Evolutionary conservation across 768 basidiomycete genomes (phyloP), one percentile per base, ranked within the genome.

Genomic region (Pisolithus tinctorius): DNA sequence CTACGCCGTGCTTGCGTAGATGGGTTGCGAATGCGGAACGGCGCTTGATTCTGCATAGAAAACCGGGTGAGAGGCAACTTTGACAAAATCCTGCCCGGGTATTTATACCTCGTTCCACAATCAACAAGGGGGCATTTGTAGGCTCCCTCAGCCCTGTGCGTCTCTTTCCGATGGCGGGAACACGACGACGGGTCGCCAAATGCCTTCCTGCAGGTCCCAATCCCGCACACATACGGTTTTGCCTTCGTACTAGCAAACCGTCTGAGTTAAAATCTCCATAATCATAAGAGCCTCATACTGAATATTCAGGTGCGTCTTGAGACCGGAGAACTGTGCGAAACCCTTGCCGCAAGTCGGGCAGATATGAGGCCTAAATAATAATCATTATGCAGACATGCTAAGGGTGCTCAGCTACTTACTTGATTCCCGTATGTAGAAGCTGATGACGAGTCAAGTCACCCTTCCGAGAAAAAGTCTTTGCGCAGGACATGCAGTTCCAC

Each of bases 181-280:
- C 81, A 71, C 42, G 86, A 86, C 0, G 86, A 87, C 10, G 83
- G 85, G 58, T 88, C 86, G 13, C 79, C 79, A 56, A 88, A 88
- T 13, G 69, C 63, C 29, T 75, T 70, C 9, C 48, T 50, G 58
- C 85, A 87, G 20, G 61, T 65, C 8, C 64, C 58, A 40, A 75
- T 67, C 13, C 69, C 70, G 57, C 86, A 88, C 5, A 47, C 48
- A 57, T 72, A 75, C 1, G 83, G 84, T 62, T 78, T 81, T 9
- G 50, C 64, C 41, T 68, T 70, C 13, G 80, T 76, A 50, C 83
- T 85, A 49, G 40, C 46, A 38, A 27, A 38, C 29, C 10, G 4
- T 67, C 17, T 67, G 46, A 26, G 50, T 31, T 8, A 48, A 29
- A 34, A 13, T 44, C 23, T 10, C 26, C 31, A 20, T 20, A n/a